Evolutionary conservation across 1,139 yeast genomes (phyloP), one percentile per base, ranked within the genome.

Genomic region (Candida albicans): DNA sequence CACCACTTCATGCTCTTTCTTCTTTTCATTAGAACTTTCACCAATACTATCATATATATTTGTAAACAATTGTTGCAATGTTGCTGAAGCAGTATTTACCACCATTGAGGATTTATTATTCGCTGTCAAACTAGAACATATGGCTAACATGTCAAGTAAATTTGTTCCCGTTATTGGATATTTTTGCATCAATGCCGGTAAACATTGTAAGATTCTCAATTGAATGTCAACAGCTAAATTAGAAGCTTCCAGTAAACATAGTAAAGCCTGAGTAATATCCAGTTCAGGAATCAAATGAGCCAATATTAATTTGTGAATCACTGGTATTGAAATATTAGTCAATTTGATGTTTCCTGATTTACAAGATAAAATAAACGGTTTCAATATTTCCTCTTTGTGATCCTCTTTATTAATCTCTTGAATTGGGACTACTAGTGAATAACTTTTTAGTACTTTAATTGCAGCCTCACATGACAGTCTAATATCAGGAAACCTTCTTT

Each of bases 81-180:
- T 89, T 2, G 98, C 99, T 39, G 89, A 82, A 0, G 97, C 97
- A 0, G 98, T 87, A 54, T 90, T 91, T n/a, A 81, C 75, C 3
- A 93, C 96, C 50, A 87, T 87, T 0, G 87, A 81, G 4, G 84
- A 76, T 53, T 85, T 86, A 49, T 81, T 86, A 14, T 81, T 77
- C 8, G 81, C 70, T 41, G 88, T 90, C 41, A 93, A 71, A 33
- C 81, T 75, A 0, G 95, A 76, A 56, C 96, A 88, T 7, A 93
- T 79, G 15, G 70, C 68, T 34, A 91, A 65, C n/a, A 89, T 61
- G 44, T 77, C 78, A 7, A 82, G 70, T 35, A 90, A 70, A 29
- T 77, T 61, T 0, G 68, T 72, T 10, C 82, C 93, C n/a, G 70
- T 68, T 37, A 90, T 70, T 1, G 80, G 73, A 57, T 89, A 89